phyloP scores from a whole-genome alignment of 1,284 basidiomycete genomes.

The Sutorius eximius region DNA sequence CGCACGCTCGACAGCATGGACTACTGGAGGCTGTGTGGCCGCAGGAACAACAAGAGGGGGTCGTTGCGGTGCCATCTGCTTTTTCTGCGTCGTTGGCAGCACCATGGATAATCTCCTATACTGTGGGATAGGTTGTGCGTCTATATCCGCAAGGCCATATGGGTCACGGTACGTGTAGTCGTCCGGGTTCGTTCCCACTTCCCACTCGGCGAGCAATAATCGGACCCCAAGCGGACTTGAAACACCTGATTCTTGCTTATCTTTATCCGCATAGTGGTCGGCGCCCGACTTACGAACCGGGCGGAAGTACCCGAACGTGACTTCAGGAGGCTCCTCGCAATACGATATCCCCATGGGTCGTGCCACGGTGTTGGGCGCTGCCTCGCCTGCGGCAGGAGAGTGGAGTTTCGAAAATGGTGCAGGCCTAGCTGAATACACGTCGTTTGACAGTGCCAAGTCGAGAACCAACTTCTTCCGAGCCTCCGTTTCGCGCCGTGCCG shows the following conservation, averaged over 20 bases:
- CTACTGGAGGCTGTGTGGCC: conserved; percentile 19
- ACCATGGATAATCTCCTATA: conserved; percentile 13
- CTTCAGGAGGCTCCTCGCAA: conserved; percentile 49
- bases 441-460: conserved; percentile 59
- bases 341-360: conserved; percentile 53
- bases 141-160: conserved; percentile 43
- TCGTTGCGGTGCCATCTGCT: conserved; percentile 16
- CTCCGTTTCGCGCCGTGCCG: conserved; percentile 48
- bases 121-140: conserved; percentile 13
- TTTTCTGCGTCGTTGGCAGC: conserved; percentile 21
- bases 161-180: conserved; percentile 55
- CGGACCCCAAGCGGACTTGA: conserved; percentile 53
- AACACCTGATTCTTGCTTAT: conserved; percentile 20
- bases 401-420: conserved; percentile 35
- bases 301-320: conserved; percentile 61
- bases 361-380: conserved; percentile 49
- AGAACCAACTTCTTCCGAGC: conserved; percentile 60
- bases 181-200: conserved; percentile 50
- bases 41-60: conserved; percentile 40
- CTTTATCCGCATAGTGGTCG: conserved; percentile 31
- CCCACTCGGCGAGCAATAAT: conserved; percentile 67
- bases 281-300: conserved; percentile 41
- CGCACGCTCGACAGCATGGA: conserved; percentile 11
- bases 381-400: conserved; percentile 24
- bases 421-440: conserved; percentile 51